Evolutionary conservation across 2,329 filamentous ascomycete genomes (phyloP).

Genomic region (Teratosphaeriaceae sp.): DNA sequence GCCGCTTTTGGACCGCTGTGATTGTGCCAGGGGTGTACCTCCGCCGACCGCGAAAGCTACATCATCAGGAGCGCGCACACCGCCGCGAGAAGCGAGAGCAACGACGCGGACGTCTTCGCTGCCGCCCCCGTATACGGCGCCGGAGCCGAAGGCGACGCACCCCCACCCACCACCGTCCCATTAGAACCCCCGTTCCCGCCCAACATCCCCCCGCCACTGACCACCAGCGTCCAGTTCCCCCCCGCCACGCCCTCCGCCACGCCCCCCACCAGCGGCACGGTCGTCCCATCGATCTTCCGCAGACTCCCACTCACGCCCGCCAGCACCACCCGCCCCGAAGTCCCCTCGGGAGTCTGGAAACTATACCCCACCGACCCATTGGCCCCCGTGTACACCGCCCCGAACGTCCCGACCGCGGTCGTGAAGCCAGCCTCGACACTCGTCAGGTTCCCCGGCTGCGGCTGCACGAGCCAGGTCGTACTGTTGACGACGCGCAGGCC

Average conservation of each 20-base stretch:
- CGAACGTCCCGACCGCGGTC: constrained; percentile 39
- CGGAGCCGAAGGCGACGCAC: background rate
- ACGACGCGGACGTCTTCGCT: background rate
- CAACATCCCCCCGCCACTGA: constrained; percentile 5
- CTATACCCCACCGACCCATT: constrained; percentile 17
- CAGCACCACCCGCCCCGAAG: constrained; percentile 25
- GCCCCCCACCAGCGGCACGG: constrained; percentile 18
- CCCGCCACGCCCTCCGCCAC: constrained; percentile 18
- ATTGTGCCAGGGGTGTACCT: too few relatives aligned
- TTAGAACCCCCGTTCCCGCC: constrained; percentile 5
- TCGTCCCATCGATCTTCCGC: constrained; percentile 28
- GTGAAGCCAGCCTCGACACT: constrained; percentile 41
- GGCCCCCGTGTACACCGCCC: constrained; percentile 21
- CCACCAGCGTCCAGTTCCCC: constrained; percentile 21
- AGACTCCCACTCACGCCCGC: constrained; percentile 35
- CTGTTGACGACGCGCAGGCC: constrained; percentile 39
- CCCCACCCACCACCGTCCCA: constrained; percentile 1
- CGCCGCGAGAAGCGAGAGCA: background rate
- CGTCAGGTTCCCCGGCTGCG: constrained; percentile 39
- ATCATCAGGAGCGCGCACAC: background rate
- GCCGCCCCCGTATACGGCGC: background rate
- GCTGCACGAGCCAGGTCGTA: constrained; percentile 37
- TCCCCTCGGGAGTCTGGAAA: constrained; percentile 27
- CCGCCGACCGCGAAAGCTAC: too few relatives aligned
- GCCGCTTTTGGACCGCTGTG: too few relatives aligned